Evolutionary conservation across 176 grass and related monocot species (phyloP), one percentile per base, ranked within the genome.

Genomic region (Bolboschoenus planiculmis): DNA sequence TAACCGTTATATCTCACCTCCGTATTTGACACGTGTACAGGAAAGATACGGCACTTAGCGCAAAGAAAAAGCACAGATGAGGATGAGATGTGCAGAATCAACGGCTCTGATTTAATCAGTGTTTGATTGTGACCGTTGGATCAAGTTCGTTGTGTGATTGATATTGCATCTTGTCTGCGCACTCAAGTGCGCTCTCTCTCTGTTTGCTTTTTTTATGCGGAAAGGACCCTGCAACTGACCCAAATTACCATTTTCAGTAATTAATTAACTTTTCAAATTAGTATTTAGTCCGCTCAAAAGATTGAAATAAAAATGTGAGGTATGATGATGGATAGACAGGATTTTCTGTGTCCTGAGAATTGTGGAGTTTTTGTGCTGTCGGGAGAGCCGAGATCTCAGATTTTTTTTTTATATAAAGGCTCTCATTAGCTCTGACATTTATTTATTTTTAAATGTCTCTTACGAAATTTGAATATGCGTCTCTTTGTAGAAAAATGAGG

Each of bases 121-220:
- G 50, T 62, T 10, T 6, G 4, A 1, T 9, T 23, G 0, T 4
- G 56, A 44, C 78, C 23, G 79, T 81, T 35, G 20, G 79, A 60
- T 81, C 37, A 30, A 40, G 56, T 5, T 51, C 13, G 26, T 50
- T 44, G 23, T 75, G 4, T 76, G 72, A 82, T 58, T 57, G 79
- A 81, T 44, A 63, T 10, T 43, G 57, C 57, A 82, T 82, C 79
- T 82, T 60, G 79, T 82, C 79, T 65, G 79, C 56, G 44, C 44
- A 51, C 26, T 51, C 68, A 26, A 76, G n/a, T 18, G 43, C 44
- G 24, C 58, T 70, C 16, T 40, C 7, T 63, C 29, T 24, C 3
- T 43, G 37, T 42, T 71, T 71, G 67, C 37, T 74, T 43, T 46
- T 27, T 53, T 53, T 18, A 18, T 18, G 15, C 4, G 14, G 50